phyloP scores from a whole-genome alignment of 768 basidiomycete species.

The Russula vinacea region DNA sequence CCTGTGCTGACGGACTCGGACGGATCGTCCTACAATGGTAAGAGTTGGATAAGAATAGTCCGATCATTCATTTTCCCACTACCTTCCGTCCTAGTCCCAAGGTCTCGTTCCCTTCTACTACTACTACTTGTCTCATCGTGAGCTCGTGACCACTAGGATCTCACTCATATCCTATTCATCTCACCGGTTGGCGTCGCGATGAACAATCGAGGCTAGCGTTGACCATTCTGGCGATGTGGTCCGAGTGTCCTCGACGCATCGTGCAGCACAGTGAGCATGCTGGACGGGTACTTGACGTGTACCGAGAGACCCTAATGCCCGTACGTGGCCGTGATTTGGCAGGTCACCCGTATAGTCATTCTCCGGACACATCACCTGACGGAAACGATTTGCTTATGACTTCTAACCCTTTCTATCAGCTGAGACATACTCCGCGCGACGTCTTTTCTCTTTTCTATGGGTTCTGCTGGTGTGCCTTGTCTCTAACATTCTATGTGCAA shows the following conservation, averaged over 20 bases:
- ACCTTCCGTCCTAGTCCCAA: background rate
- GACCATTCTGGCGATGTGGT: no score
- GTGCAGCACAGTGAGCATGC: no score
- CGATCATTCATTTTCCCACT: background rate
- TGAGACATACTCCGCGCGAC: background rate
- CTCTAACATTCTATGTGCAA: background rate
- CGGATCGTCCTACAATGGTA: conserved; percentile 3
- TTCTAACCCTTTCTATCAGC: conserved; percentile 3
- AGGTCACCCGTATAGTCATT: background rate
- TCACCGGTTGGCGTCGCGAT: no score
- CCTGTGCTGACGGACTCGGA: background rate
- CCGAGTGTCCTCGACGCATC: no score
- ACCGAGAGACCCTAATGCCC: no score
- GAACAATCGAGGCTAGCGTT: no score
- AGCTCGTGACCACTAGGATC: background rate
- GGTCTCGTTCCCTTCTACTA: background rate
- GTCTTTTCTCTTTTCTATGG: background rate
- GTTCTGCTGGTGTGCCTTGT: background rate
- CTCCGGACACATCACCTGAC: background rate
- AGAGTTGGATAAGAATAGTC: background rate
- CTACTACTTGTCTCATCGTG: background rate
- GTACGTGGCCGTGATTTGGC: no score
- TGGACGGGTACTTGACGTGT: no score
- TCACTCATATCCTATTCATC: no score
- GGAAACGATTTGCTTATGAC: conserved; percentile 7